Base-by-base conservation (phyloP, 2,329 filamentous ascomycete species). In the Hypoxylon sp. region DNA sequence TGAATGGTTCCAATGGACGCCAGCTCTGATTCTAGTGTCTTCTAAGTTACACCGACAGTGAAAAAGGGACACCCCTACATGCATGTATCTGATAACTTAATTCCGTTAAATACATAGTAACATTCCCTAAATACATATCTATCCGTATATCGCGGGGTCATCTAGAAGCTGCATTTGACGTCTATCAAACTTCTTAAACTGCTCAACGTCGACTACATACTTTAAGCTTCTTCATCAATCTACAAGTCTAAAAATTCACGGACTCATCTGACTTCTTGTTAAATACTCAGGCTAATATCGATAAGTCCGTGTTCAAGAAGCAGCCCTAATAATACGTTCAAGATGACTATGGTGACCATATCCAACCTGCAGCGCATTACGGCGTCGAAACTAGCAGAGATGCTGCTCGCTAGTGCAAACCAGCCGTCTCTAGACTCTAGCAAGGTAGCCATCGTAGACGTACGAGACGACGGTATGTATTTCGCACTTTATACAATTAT, bases 381-480 rank as follows among this genome's bases (percentile, higher is more conserved):
- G 9, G 90, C 90, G 37, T 85, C 91, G 70, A 82, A 85, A n/a
- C 89, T 97, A 58, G 89, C 92, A 0, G 81, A 87, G 19, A 84
- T 89, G 55, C 85, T 95, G 14, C 85, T 90, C 24, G 83, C 84
- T 13, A 82, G 85, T 73, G 80, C 37, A 76, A 82, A 58, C 76
- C 79, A 53, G 74, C 76, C 31, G 71, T 77, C 55, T 17, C 57
- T 59, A 24, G 47, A 64, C 26, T 81, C 79, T 63, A 81, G 79
- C 63, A 81, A 79, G 75, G 85, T 94, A 63, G 93, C 93, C 9
- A 85, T 98, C 39, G 87, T 98, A 65, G 96, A 98, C 79, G 96
- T 98, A 6, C 90, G 96, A 64, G 96, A 98, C 79, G 90, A 90
- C 72, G 91, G 91, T 92, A 80, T 60, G 82, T 76, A 57, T 13